Evolutionary conservation across 2,329 filamentous ascomycete species (phyloP).

Genomic region (Macrophomina phaseolina): DNA sequence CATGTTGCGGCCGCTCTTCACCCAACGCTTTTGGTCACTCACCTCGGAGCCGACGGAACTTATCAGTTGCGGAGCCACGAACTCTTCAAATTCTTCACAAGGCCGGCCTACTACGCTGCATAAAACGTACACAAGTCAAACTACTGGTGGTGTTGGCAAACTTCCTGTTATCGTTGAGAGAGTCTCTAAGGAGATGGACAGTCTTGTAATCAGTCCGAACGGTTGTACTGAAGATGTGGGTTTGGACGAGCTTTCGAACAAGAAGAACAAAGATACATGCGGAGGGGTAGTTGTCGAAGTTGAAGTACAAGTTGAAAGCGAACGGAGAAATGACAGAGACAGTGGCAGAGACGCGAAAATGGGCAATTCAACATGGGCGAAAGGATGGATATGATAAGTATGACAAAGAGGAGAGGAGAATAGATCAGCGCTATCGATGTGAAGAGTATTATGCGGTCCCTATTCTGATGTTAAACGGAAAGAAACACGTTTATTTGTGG

Average conservation of each 20-base stretch:
- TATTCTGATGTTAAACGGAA: too few relatives aligned
- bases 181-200: neutral
- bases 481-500: too few relatives aligned
- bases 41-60: neutral
- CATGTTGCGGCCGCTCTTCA: slow-evolving; percentile 40
- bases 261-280: neutral
- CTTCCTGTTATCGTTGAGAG: neutral
- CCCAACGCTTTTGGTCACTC: slow-evolving; percentile 37
- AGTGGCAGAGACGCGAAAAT: neutral
- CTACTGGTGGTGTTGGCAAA: neutral
- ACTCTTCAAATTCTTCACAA: neutral
- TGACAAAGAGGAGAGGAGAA: too few relatives aligned
- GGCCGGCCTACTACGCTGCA: neutral
- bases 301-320: slow-evolving; percentile 9
- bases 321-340: neutral
- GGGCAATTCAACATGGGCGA: neutral
- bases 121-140: neutral
- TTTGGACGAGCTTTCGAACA: neutral
- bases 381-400: neutral
- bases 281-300: neutral
- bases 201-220: neutral
- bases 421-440: too few relatives aligned
- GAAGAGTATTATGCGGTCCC: too few relatives aligned
- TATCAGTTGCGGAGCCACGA: neutral
- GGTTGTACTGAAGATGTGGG: neutral